Conservation (phyloP, 495 filamentous ascomycete species). For the Xylaria castorea region DNA sequence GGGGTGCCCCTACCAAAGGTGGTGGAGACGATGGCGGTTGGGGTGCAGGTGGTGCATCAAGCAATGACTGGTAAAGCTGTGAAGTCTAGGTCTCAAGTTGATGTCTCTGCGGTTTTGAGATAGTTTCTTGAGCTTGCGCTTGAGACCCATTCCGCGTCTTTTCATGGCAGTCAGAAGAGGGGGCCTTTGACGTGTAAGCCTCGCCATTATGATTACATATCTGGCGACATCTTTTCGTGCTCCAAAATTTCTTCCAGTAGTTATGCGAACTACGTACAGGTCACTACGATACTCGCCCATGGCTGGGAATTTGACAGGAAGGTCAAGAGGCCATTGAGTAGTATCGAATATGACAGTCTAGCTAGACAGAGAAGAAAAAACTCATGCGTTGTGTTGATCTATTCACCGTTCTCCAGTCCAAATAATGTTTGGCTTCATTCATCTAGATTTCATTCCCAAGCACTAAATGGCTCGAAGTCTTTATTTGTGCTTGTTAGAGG, state of each 20-base stretch:
- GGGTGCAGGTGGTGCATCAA: neutral
- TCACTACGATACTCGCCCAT: neutral
- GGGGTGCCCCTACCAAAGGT: neutral
- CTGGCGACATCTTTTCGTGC: slow-evolving; percentile 2
- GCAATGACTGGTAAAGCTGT: slow-evolving; percentile 1
- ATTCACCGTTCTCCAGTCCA: neutral
- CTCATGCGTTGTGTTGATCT: neutral
- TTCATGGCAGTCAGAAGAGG: neutral
- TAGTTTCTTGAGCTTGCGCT: slow-evolving; percentile 5
- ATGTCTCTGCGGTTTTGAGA: neutral
- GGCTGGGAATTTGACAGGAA: slow-evolving; percentile 10
- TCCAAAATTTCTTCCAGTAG: neutral
- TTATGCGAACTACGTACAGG: neutral
- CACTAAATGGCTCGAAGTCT: neutral
- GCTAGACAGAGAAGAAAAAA: neutral
- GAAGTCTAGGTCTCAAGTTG: neutral
- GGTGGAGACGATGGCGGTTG: neutral
- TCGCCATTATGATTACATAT: neutral
- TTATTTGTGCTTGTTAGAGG: no score
- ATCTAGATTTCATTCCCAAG: neutral
- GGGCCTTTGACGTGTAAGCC: neutral
- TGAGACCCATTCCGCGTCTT: neutral
- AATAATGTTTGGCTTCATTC: neutral
- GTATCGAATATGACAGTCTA: neutral
- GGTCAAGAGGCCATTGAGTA: neutral